Percentiles rank a stretch among this genome's conserved stretches.
These are phyloP conservation scores for Crithidia bombi DNA, from an alignment of 208 protist genomes.

Conservation along the genomic window DNA sequence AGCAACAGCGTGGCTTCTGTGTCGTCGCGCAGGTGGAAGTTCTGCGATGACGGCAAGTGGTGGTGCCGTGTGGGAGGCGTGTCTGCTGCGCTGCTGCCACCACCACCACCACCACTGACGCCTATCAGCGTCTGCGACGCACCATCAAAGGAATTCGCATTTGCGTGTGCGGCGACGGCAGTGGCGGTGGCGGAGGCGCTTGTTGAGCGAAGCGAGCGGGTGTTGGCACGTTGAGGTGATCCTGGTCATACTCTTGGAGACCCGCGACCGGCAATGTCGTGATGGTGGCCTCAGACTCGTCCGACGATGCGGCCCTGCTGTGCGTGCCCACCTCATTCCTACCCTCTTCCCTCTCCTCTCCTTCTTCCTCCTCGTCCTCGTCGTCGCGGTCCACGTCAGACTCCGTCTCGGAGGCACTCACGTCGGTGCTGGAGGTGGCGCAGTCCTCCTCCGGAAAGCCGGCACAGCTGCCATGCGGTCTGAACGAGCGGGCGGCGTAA, in stretches of 20 bases:
- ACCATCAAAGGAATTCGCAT: not conserved
- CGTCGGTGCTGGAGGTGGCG: constrained; percentile 54
- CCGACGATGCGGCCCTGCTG: not conserved
- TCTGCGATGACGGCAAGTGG: not conserved
- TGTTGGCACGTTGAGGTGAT: not conserved
- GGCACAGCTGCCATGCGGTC: constrained; percentile 7
- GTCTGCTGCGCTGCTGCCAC: not conserved
- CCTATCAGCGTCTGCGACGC: constrained; percentile 6
- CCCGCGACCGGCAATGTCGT: too few relatives aligned
- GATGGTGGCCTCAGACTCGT: too few relatives aligned
- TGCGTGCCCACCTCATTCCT: not conserved
- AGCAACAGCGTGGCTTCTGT: constrained; percentile 48
- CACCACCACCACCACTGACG: not conserved
- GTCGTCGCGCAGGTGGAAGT: constrained; percentile 24
- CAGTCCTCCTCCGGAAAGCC: constrained; percentile 35
- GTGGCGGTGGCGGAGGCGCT: not conserved
- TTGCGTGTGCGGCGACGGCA: constrained; percentile 10
- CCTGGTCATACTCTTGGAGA: too few relatives aligned
- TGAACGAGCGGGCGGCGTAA: constrained; percentile 1
- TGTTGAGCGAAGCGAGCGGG: not conserved
- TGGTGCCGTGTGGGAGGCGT: constrained; percentile 3
- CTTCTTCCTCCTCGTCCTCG: constrained; percentile 13
- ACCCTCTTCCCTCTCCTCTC: not conserved
- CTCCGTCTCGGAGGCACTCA: constrained; percentile 56
- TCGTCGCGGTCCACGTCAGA: constrained; percentile 31